Evolutionary conservation across 2,329 filamentous ascomycete species (phyloP).

Genomic region (Neopestalotiopsis rosae): DNA sequence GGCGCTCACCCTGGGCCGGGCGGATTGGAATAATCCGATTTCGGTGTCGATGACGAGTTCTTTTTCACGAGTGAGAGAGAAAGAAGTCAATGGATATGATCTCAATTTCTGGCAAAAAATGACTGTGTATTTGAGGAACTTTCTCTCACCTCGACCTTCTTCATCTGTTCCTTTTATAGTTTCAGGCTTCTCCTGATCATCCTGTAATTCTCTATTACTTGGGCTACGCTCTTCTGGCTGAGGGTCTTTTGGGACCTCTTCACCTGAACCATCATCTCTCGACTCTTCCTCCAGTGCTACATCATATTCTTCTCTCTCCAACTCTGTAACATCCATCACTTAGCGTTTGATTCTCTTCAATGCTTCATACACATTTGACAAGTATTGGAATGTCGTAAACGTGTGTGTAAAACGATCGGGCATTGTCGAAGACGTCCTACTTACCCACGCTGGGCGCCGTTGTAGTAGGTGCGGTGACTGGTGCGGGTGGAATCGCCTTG

Average conservation of each 20-base stretch:
- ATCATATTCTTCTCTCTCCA: not conserved
- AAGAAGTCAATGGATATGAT: not conserved
- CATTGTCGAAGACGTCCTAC: not conserved
- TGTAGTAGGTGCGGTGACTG: not conserved
- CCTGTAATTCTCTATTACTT: not conserved
- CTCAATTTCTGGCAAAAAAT: not conserved
- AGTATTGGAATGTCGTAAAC: too few species aligned
- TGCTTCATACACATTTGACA: too few species aligned
- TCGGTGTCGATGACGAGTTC: conserved; percentile 5
- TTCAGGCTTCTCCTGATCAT: not conserved
- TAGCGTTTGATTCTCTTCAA: not conserved
- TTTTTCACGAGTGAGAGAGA: not conserved
- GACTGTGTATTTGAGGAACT: not conserved
- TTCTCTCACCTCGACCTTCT: conserved; percentile 3
- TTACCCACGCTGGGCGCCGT: not conserved
- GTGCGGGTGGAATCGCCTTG: not conserved
- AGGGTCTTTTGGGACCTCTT: not conserved
- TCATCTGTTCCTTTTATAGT: not conserved
- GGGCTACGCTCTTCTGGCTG: not conserved
- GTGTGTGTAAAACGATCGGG: too few species aligned
- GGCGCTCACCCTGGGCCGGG: not conserved
- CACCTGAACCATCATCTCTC: not conserved
- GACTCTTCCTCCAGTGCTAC: not conserved
- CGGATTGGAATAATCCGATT: not conserved
- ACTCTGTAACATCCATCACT: not conserved